Evolutionary conservation across 2,329 filamentous ascomycete genomes (phyloP).

Genomic region (Epichloe bromicola): DNA sequence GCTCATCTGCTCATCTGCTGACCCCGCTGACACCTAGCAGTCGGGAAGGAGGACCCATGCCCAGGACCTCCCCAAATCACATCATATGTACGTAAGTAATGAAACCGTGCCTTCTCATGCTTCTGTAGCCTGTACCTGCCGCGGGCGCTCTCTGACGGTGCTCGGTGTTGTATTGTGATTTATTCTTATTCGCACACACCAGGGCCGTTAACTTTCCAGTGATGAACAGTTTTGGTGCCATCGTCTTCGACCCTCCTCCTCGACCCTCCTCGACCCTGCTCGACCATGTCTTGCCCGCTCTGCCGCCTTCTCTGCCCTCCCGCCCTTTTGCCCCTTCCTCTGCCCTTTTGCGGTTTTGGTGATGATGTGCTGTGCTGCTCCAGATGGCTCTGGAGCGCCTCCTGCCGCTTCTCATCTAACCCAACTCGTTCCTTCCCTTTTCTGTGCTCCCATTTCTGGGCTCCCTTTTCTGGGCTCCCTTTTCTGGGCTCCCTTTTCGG

Average conservation of each 20-base stretch:
- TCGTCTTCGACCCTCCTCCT: not conserved
- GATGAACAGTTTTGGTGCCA: not conserved
- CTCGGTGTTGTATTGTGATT: not conserved
- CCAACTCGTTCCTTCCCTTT: not conserved
- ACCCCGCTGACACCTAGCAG: too few relatives aligned
- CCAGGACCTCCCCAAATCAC: too few relatives aligned
- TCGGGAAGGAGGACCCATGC: too few relatives aligned
- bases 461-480: not conserved
- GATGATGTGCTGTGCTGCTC: too few relatives aligned
- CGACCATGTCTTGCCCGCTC: not conserved
- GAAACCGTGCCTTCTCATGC: too few relatives aligned
- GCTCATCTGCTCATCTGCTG: too few relatives aligned
- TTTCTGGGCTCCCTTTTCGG: too few relatives aligned
- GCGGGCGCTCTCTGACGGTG: not conserved
- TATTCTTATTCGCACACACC: not conserved
- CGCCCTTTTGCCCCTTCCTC: too few relatives aligned
- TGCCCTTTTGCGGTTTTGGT: too few relatives aligned
- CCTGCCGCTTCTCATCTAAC: not conserved
- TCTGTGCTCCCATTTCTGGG: not conserved
- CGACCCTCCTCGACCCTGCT: not conserved
- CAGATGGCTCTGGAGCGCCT: not conserved
- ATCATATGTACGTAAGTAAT: not conserved
- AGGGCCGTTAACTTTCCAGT: not conserved
- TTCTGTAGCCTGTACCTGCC: not conserved
- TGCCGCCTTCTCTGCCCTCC: not conserved